Evolutionary conservation across 2,329 filamentous ascomycete genomes (phyloP).

Genomic region (Fusarium pseudoanthophilum): DNA sequence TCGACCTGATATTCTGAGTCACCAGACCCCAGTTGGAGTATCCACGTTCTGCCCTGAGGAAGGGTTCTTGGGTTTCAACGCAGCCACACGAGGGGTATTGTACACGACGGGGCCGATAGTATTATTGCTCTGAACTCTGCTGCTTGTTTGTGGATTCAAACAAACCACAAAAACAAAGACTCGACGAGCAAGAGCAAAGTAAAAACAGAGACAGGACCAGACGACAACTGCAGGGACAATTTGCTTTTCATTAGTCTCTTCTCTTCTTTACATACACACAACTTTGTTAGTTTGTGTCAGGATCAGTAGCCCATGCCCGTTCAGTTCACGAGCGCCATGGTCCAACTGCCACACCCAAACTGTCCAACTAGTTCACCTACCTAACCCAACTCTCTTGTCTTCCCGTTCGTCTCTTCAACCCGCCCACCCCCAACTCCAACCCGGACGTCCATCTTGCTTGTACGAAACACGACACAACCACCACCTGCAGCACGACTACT

Average conservation of each 20-base stretch:
- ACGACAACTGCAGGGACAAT: conserved; percentile 9
- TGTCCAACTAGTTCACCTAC: conserved; percentile 8
- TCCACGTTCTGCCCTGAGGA: conserved; percentile 44
- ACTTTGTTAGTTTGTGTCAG: conserved; percentile 33
- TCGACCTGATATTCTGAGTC: conserved; percentile 43
- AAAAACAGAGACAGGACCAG: conserved; percentile 14
- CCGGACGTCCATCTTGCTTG: conserved; percentile 28
- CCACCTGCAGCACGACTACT: conserved; percentile 18
- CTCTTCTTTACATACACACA: conserved; percentile 7
- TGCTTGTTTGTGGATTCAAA: conserved; percentile 13
- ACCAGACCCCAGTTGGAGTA: conserved; percentile 40
- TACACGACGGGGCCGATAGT: not conserved
- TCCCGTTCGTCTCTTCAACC: conserved; percentile 35
- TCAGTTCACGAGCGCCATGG: conserved; percentile 38
- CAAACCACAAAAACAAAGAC: conserved; percentile 25
- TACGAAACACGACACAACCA: conserved; percentile 33
- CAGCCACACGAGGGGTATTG: conserved; percentile 40
- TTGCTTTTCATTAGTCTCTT: conserved; percentile 28
- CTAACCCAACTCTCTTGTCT: conserved; percentile 18
- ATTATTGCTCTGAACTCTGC: not conserved
- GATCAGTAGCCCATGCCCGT: conserved; percentile 18
- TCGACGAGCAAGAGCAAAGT: not conserved
- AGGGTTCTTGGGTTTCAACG: conserved; percentile 37
- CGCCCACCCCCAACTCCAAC: conserved; percentile 29
- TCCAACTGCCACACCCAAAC: conserved; percentile 40